Evolutionary conservation across 495 filamentous ascomycete genomes (phyloP), one percentile per base, ranked within the genome.

Genomic region (Thozetella sp.): DNA sequence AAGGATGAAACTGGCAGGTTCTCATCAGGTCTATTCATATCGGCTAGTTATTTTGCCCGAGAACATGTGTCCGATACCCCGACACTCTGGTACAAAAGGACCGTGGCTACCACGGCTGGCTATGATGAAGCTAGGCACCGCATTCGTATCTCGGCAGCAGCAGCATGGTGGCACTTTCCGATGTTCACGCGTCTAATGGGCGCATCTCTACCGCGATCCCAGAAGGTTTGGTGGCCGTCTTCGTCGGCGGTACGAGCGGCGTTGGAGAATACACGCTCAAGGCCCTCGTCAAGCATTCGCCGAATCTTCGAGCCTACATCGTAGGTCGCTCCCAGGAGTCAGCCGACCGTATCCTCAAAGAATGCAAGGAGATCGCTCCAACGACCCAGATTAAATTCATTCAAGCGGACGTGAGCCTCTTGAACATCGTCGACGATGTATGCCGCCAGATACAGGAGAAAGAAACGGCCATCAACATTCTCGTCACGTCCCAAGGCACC

Each of bases 181-280:
- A 74, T 10, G 67, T 76, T 37, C 69, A 67, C 25, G 51, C 69
- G 1, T 79, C 78, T 3, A 80, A 80, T 55, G 55, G 63, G 4
- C 63, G 63, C 10, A 78, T 84, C 61, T 51, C 65, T 10, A 63
- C 67, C 3, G 23, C 60, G 0, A 68, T 82, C n/a, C 78, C 78
- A 12, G 25, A 68, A 0, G 71, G 74, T 3, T 66, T 84, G 1
- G 76, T 83, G 2, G 83, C 79, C 27, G 78, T 88, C 53, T 87
- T 87, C 63, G 86, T 86, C 15, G 87, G 89, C 50, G 89, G 75
- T 22, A 91, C 89, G 0, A 81, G 79, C 27, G 89, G 87, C 30
- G 84, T 91, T 57, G 86, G 84, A 40, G 76, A 85, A 61, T 63
- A 76, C n/a, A 86, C 86, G 3, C 73, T 88, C 57, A 83, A 75